Evolutionary conservation across 805 yeast genomes (phyloP), one percentile per base, ranked within the genome.

Genomic region (Lipomyces yamadae): DNA sequence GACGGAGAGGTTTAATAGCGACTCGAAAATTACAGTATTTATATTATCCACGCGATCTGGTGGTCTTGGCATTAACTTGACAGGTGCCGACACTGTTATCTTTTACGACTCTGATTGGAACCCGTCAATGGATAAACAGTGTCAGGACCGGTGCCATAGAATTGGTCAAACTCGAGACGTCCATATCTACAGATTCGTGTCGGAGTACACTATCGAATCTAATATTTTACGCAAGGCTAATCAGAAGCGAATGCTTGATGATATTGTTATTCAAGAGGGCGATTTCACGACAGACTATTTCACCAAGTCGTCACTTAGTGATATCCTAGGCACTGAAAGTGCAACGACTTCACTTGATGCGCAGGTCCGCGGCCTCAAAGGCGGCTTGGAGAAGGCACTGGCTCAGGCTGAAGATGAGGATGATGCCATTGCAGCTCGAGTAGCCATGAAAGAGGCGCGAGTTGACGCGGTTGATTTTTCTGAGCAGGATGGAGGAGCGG

Each of bases 21-120:
- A 95, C 76, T 56, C 53, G n/a, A 39, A 50, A 18, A 88, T 94
- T 57, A 95, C 96, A 2, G 97, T 93, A 24, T 95, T 95, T 74
- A 95, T 95, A 60, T 78, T 95, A 62, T 92, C 97, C 2, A 92
- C 98, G 2, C 86, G 99, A 78, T 95, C 99, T 2, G 99, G 99
- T 77, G 99, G 99, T 48, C 82, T 96, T 72, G 99, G 99, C 76
- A 95, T 95, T 77, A 95, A 95, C 75, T 80, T 95, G 71, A 95
- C 99, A 0, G 99, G 98, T 75, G 99, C 99, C 0, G 99, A 95
- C 75, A 95, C 99, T 0, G 99, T 95, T 56, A 92, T 95, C 6
- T 96, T 95, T 79, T 95, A 96, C 77, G 99, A 95, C 78, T 92
- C 97, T 2, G 99, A 94, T 78, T 94, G 99, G 99, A 95, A 95